phyloP scores from a whole-genome alignment of 164 flowering plant species.

The Annona squamosa region DNA sequence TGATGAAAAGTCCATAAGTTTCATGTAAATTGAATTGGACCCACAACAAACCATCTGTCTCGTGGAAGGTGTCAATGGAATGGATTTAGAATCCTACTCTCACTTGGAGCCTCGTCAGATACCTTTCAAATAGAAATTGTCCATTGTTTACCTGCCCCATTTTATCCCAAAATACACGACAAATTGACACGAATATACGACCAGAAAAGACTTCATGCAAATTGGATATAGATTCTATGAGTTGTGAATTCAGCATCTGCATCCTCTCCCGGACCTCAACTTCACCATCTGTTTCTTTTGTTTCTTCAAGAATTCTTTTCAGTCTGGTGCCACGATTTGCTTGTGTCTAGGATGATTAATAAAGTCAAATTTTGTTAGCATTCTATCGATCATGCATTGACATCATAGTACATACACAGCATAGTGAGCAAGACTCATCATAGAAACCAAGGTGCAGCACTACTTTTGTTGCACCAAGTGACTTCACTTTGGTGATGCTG shows the following conservation, averaged over 20 bases:
- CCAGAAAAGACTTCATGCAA: constrained; percentile 72
- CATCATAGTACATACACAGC: not conserved
- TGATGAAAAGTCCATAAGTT: too few relatives aligned
- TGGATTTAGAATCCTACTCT: not conserved
- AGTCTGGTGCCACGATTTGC: constrained; percentile 56
- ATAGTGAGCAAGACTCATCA: too few relatives aligned
- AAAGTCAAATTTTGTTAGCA: not conserved
- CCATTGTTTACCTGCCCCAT: constrained; percentile 73
- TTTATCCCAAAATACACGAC: constrained; percentile 88
- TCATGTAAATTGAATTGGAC: too few relatives aligned
- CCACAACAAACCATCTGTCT: not conserved
- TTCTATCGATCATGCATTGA: not conserved
- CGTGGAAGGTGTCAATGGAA: not conserved
- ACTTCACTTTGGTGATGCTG: too few relatives aligned
- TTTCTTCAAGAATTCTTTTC: constrained; percentile 78
- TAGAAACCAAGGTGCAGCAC: too few relatives aligned
- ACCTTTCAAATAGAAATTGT: not conserved
- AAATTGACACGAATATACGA: constrained; percentile 57
- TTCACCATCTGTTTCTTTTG: constrained; percentile 80
- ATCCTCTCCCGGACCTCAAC: constrained; percentile 83
- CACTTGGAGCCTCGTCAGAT: not conserved
- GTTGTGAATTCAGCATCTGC: constrained; percentile 58
- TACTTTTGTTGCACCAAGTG: too few relatives aligned
- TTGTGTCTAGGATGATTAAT: constrained; percentile 46
- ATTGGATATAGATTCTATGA: constrained; percentile 61